A percentile compares a stretch with the other conserved stretches of the same genome.
Evolutionary conservation across 495 filamentous ascomycete species (phyloP).

Genomic region (Penicillium salamii): DNA sequence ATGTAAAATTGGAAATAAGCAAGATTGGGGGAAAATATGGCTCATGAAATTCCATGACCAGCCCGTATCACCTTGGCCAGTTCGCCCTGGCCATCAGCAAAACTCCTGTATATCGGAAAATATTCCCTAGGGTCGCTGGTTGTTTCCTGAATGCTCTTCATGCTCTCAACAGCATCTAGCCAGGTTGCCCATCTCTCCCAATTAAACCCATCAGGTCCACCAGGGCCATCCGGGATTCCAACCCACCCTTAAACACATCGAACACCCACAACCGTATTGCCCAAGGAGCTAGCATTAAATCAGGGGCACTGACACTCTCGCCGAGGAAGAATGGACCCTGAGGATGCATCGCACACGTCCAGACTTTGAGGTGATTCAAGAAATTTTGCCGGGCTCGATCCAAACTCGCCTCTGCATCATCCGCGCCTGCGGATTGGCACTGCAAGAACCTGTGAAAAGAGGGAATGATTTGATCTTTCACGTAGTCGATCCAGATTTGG

Average conservation of each 20-base stretch:
- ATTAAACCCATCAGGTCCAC: conserved; percentile 46
- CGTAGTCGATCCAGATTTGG: conserved; percentile 68
- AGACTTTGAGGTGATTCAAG: conserved; percentile 47
- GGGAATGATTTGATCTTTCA: conserved; percentile 60
- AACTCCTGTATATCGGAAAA: conserved; percentile 62
- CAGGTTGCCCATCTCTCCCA: conserved; percentile 64
- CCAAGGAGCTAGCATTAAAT: conserved; percentile 66
- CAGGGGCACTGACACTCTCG: conserved; percentile 51
- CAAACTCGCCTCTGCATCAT: conserved; percentile 25
- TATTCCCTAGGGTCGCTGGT: conserved; percentile 62
- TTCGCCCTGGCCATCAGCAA: conserved; percentile 72
- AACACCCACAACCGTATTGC: conserved; percentile 65
- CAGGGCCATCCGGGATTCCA: conserved; percentile 51
- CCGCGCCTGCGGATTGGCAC: conserved; percentile 41
- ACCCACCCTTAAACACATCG: conserved; percentile 67
- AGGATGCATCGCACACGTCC: conserved; percentile 56
- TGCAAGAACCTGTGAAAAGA: conserved; percentile 64
- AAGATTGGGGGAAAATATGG: too few relatives aligned
- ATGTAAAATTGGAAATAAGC: background rate
- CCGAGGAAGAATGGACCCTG: conserved; percentile 65
- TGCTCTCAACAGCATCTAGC: conserved; percentile 51
- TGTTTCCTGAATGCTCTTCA: conserved; percentile 58
- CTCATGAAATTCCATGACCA: conserved; percentile 59
- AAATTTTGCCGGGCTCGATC: conserved; percentile 49
- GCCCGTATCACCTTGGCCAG: conserved; percentile 64